Percentiles rank a stretch among this genome's conserved stretches.
Conservation (phyloP, 2,329 filamentous ascomycete genomes). For the Microsporum canis region DNA sequence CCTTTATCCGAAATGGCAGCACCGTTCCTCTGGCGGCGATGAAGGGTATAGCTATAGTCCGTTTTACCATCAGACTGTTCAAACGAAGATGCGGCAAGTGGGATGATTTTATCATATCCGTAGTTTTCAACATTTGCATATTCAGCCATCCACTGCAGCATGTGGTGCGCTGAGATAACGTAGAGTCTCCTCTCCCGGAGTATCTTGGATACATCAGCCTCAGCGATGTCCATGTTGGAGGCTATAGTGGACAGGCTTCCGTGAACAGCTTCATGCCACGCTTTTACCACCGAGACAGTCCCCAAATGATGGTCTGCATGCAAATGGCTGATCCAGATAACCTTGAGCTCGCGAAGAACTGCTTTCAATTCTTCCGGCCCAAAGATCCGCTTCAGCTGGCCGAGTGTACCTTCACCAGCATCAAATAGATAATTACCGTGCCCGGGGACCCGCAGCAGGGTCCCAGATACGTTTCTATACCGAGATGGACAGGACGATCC, state of each 20-base stretch:
- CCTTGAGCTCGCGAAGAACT: slow-evolving; percentile 66
- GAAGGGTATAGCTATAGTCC: slow-evolving; percentile 5
- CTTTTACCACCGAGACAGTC: slow-evolving; percentile 64
- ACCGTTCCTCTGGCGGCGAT: slow-evolving; percentile 8
- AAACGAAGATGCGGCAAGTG: slow-evolving; percentile 33
- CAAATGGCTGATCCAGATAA: slow-evolving; percentile 87
- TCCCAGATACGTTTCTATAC: slow-evolving; percentile 89
- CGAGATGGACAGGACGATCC: slow-evolving; percentile 84
- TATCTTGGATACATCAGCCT: slow-evolving; percentile 27
- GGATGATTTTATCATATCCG: slow-evolving; percentile 50
- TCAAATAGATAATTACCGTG: slow-evolving; percentile 85
- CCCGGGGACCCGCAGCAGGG: slow-evolving; percentile 70
- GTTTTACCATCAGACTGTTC: slow-evolving; percentile 20
- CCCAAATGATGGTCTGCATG: slow-evolving; percentile 96
- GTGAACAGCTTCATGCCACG: slow-evolving; percentile 58
- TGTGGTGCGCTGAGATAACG: slow-evolving; percentile 58
- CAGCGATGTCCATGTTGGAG: slow-evolving; percentile 31
- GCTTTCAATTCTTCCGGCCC: slow-evolving; percentile 51
- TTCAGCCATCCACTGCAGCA: slow-evolving; percentile 68
- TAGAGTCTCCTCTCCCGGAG: slow-evolving; percentile 41
- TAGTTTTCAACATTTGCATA: slow-evolving; percentile 68
- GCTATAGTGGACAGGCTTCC: slow-evolving; percentile 23
- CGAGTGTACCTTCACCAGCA: slow-evolving; percentile 82
- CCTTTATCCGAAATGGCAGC: background rate
- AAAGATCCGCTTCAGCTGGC: slow-evolving; percentile 69